Evolutionary conservation across 2,329 filamentous ascomycete genomes (phyloP).

Genomic region (Ophiostoma pallidulum): DNA sequence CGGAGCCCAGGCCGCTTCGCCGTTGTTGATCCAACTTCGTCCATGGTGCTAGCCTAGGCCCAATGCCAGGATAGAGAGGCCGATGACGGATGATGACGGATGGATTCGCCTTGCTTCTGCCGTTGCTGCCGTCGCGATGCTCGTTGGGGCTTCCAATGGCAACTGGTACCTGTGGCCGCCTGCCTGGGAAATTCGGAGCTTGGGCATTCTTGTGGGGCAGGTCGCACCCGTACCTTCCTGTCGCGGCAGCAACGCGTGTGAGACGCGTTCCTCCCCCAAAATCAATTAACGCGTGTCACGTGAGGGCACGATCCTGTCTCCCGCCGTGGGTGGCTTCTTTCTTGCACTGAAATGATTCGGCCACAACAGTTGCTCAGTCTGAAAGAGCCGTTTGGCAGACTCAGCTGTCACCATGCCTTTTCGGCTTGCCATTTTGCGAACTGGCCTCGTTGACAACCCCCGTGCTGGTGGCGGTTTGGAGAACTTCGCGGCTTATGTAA

Average conservation of each 20-base stretch:
- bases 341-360: too few relatives aligned
- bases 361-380: too few relatives aligned
- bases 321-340: too few relatives aligned
- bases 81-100: not conserved
- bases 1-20: not conserved
- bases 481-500: too few relatives aligned
- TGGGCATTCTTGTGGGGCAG: slow-evolving; percentile 10
- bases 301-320: too few relatives aligned
- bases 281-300: slow-evolving; percentile 17
- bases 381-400: too few relatives aligned
- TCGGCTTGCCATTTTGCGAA: too few relatives aligned
- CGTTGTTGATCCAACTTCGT: not conserved
- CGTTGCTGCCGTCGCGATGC: not conserved
- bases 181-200: slow-evolving; percentile 9
- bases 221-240: slow-evolving; percentile 11
- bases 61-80: not conserved
- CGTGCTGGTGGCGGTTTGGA: not conserved
- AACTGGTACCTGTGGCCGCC: not conserved
- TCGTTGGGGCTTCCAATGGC: not conserved
- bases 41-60: too few relatives aligned
- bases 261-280: slow-evolving; percentile 12
- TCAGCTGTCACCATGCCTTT: too few relatives aligned
- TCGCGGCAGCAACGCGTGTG: slow-evolving; percentile 15
- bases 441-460: too few relatives aligned
- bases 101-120: not conserved